Conservation (phyloP, 495 filamentous ascomycete genomes). For the Aspergillus bertholletiae region DNA sequence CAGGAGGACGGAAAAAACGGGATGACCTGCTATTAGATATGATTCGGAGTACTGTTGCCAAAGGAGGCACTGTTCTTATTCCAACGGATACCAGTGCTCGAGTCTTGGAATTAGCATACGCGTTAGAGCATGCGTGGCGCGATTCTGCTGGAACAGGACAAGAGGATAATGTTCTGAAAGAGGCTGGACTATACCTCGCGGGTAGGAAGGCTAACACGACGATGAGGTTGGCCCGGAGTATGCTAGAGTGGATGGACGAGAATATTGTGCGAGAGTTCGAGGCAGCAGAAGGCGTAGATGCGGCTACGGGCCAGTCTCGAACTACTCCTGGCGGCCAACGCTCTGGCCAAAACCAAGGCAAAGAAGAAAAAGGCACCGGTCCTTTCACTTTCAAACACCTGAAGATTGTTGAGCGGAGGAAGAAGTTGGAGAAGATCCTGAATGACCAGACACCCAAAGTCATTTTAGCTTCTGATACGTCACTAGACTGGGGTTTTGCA, state of each 20-base stretch:
- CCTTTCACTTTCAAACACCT: constrained; percentile 92
- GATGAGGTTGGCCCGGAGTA: constrained; percentile 84
- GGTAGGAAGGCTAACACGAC: constrained; percentile 76
- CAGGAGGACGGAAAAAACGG: constrained; percentile 70
- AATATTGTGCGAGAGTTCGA: constrained; percentile 89
- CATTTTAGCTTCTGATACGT: constrained; percentile 86
- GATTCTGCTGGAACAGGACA: constrained; percentile 51
- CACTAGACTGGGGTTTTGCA: constrained; percentile 93
- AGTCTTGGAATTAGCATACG: constrained; percentile 87
- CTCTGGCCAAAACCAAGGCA: constrained; percentile 31
- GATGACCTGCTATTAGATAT: constrained; percentile 83
- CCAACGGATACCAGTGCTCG: constrained; percentile 92
- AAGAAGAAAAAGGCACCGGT: constrained; percentile 49
- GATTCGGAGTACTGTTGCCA: constrained; percentile 69
- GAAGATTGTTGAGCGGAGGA: constrained; percentile 71
- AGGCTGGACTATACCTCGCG: constrained; percentile 74
- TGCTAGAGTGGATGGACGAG: constrained; percentile 99
- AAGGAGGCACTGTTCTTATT: constrained; percentile 91
- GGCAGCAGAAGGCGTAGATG: constrained; percentile 56
- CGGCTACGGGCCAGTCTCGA: constrained; percentile 41
- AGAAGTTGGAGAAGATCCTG: constrained; percentile 65
- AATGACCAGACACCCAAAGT: constrained; percentile 57
- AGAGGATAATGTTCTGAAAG: constrained; percentile 54
- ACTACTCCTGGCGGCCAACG: constrained; percentile 33
- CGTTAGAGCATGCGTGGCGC: constrained; percentile 89